Conservation (phyloP, 2,329 filamentous ascomycete genomes). For the Botrytis fragariae region DNA sequence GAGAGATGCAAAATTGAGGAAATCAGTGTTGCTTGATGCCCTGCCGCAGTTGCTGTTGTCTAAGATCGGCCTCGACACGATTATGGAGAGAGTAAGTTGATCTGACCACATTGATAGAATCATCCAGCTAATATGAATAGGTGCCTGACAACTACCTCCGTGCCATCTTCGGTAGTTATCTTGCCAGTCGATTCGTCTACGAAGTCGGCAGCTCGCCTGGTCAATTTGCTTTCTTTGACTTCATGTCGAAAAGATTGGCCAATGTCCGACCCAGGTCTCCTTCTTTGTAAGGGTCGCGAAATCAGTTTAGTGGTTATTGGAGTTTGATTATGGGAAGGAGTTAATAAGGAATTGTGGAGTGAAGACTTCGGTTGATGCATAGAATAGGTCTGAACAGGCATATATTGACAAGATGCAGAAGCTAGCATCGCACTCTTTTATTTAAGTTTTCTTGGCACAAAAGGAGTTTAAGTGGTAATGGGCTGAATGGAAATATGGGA, state of each 20-base stretch:
- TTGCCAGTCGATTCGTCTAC: conserved; percentile 95
- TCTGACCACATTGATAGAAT: background rate
- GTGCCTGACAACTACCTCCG: conserved; percentile 89
- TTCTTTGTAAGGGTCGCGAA: background rate
- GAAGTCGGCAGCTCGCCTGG: conserved; percentile 88
- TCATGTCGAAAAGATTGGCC: conserved; percentile 41
- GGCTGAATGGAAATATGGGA: background rate
- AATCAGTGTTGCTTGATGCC: conserved; percentile 77
- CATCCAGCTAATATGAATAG: conserved; percentile 39
- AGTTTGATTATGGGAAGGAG: background rate
- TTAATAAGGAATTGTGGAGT: background rate
- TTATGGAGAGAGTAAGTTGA: conserved; percentile 68
- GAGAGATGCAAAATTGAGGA: conserved; percentile 75
- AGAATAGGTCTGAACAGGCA: background rate
- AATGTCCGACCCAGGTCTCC: conserved; percentile 17
- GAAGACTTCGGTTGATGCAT: background rate
- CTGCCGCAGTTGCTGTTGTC: conserved; percentile 79
- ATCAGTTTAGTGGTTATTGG: background rate
- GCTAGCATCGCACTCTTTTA: background rate
- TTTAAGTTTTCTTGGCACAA: background rate
- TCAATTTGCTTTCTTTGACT: conserved; percentile 98
- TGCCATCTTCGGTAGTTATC: conserved; percentile 92
- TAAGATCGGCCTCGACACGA: conserved; percentile 87
- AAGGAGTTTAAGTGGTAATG: background rate
- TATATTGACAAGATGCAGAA: background rate